phyloP scores from a whole-genome alignment of 2,329 filamentous ascomycete species.

The Incumbomyces lentus region DNA sequence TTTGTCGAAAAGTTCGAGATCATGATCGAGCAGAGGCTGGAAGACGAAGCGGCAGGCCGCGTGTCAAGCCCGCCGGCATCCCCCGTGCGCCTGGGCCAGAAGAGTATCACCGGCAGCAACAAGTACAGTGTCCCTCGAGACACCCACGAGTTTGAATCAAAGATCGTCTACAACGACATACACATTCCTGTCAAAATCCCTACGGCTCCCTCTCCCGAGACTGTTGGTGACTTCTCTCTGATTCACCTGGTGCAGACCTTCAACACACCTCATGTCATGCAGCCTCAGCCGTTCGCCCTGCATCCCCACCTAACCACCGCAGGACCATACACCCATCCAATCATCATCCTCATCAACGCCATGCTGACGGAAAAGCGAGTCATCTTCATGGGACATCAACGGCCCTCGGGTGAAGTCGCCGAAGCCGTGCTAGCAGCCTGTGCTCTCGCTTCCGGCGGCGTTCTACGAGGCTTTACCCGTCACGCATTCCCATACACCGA shows the following conservation, averaged over 20 bases:
- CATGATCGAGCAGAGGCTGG: conserved; percentile 76
- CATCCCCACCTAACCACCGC: conserved; percentile 92
- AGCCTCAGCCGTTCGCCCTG: conserved; percentile 70
- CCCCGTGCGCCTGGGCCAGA: conserved; percentile 42
- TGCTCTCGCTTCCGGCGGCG: conserved; percentile 79
- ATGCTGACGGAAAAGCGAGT: conserved; percentile 92
- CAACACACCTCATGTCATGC: conserved; percentile 67
- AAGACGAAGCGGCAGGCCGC: conserved; percentile 45
- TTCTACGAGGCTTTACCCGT: conserved; percentile 86
- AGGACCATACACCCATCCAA: conserved; percentile 79
- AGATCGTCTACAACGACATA: conserved; percentile 90
- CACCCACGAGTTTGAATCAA: conserved; percentile 95
- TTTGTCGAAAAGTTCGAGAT: conserved; percentile 96
- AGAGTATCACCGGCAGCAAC: conserved; percentile 18
- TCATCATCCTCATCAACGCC: conserved; percentile 89
- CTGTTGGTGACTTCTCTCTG: conserved; percentile 91
- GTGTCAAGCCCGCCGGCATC: conserved; percentile 24
- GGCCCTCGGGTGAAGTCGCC: conserved; percentile 89
- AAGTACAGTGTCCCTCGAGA: conserved; percentile 75
- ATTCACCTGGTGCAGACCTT: conserved; percentile 97
- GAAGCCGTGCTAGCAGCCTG: conserved; percentile 98
- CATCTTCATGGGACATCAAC: conserved; percentile 90
- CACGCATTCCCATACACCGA: conserved; percentile 98
- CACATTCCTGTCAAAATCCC: conserved; percentile 95
- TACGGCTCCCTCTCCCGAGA: conserved; percentile 85